phyloP scores from a whole-genome alignment of 257 asterid genomes.

The Fraxinus quadrangulata region DNA sequence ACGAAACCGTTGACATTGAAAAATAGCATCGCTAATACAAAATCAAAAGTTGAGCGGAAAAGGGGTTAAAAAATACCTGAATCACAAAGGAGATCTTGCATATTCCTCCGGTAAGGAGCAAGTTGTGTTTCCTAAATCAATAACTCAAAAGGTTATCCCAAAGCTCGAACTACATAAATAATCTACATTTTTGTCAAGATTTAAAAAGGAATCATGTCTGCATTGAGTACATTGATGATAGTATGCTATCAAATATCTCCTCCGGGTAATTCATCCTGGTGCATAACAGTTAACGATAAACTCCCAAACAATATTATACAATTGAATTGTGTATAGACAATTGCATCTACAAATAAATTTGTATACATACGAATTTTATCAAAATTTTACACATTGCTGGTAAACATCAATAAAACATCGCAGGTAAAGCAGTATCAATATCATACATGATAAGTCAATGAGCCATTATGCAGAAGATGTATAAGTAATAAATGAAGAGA shows the following conservation, averaged over 20 bases:
- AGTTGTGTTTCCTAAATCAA: constrained; percentile 85
- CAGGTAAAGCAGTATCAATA: constrained; percentile 7
- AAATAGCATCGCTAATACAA: constrained; percentile 3
- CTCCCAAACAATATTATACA: background rate
- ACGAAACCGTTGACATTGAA: constrained; percentile 13
- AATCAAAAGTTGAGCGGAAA: constrained; percentile 16
- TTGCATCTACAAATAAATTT: background rate
- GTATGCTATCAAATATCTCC: constrained; percentile 4
- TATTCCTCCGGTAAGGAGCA: constrained; percentile 87
- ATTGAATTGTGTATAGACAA: background rate
- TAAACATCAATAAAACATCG: background rate
- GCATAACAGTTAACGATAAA: background rate
- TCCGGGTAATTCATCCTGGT: background rate
- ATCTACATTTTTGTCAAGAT: background rate
- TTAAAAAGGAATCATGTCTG: background rate
- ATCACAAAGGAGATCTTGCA: constrained; percentile 97
- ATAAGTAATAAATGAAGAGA: background rate
- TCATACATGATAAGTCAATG: background rate
- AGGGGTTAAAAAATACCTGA: constrained; percentile 52
- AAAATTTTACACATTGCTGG: background rate
- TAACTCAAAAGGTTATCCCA: constrained; percentile 25
- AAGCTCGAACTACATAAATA: constrained; percentile 19
- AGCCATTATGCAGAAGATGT: constrained; percentile 6
- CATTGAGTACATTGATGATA: background rate
- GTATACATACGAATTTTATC: background rate